Evolutionary conservation across 805 yeast genomes (phyloP), one percentile per base, ranked within the genome.

Genomic region (Ogataea sp.): DNA sequence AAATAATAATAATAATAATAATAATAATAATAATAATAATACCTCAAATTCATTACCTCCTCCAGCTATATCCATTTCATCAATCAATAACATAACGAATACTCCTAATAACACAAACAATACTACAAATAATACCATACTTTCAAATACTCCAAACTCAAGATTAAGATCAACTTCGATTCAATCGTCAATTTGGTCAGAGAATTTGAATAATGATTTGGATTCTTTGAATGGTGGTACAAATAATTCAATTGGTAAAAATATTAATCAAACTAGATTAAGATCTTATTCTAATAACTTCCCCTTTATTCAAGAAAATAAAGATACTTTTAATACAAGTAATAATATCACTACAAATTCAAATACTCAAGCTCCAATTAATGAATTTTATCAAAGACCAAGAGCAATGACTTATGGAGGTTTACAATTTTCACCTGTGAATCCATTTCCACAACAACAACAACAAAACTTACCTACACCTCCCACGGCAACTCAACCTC

Each of bases 151-250:
- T 39, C 6, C 46, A 34, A 47, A 11, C 11, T 23, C 46, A 25
- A 59, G 83, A 46, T 58, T 72, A 45, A 67, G 84, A 39, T 75
- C 82, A 1, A 77, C 80, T 4, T 75, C 81, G 1, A 58, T 77
- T 32, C 62, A 67, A 32, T 62, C 72, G 45, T 73, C 81, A 30
- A 77, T 78, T 39, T 78, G 84, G 84, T 72, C 73, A 44, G 78
- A 71, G 48, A 73, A 69, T 35, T 47, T 41, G 17, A 33, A 7
- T 13, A 20, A 20, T 23, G 26, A 23, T 11, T 11, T 23, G n/a
- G n/a, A n/a, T n/a, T n/a, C n/a, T n/a, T n/a, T n/a, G n/a, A n/a
- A 49, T 36, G 17, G 44, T 42, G 32, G 30, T 41, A 34, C 32
- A 16, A 31, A 41, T 32, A 36, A 34, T 31, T 20, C 24, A 20